Evolutionary conservation across 768 basidiomycete genomes (phyloP).

Genomic region (Candolleomyces aberdarensis): DNA sequence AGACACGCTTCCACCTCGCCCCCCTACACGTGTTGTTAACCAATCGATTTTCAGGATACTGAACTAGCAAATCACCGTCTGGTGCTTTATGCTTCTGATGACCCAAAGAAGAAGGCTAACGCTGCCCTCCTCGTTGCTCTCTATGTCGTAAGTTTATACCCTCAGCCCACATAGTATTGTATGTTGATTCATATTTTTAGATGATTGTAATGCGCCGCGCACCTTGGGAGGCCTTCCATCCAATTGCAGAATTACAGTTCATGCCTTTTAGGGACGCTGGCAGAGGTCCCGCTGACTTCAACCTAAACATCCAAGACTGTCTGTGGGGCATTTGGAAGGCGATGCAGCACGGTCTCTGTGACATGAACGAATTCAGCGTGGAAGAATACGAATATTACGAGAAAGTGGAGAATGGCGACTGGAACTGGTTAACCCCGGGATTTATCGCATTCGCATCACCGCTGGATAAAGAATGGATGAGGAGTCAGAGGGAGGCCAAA

Average conservation of each 20-base stretch:
- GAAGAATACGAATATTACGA: conserved; percentile 94
- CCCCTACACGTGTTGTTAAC: conserved; percentile 35
- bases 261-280: conserved; percentile 97
- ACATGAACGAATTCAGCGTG: conserved; percentile 91
- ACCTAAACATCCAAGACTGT: conserved; percentile 90
- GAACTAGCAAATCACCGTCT: conserved; percentile 71
- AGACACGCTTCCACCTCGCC: conserved; percentile 28
- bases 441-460: conserved; percentile 96
- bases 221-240: conserved; percentile 94
- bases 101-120: conserved; percentile 87
- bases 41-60: conserved; percentile 53
- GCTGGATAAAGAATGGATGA: conserved; percentile 77
- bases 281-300: conserved; percentile 88
- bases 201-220: conserved; percentile 89
- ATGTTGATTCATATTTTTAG: conserved; percentile 37
- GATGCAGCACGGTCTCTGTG: conserved; percentile 88
- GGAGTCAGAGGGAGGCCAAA: conserved; percentile 67
- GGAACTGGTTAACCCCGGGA: conserved; percentile 92
- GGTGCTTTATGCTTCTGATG: conserved; percentile 84
- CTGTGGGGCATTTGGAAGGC: conserved; percentile 87
- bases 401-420: conserved; percentile 93
- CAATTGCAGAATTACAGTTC: conserved; percentile 88
- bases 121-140: conserved; percentile 93
- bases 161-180: background rate
- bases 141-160: conserved; percentile 66